Evolutionary conservation across 192 early-diverging fungal genomes (phyloP).

Genomic region (Helicostylum pulchrum): DNA sequence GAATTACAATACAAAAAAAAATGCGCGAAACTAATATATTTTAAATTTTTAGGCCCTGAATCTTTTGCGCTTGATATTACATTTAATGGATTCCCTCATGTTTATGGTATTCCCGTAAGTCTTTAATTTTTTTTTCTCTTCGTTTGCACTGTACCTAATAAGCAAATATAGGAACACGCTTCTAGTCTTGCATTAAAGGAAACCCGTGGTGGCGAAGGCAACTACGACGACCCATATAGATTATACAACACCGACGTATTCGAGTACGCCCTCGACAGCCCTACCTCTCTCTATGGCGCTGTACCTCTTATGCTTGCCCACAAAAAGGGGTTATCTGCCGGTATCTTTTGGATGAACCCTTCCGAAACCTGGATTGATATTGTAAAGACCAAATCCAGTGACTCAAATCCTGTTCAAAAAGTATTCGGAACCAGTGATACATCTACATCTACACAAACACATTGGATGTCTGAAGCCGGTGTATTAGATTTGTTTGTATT

Average conservation of each 20-base stretch:
- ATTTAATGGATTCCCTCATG: constrained; percentile 81
- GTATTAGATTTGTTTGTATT: constrained; percentile 87
- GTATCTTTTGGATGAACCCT: constrained; percentile 88
- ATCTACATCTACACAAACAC: constrained; percentile 57
- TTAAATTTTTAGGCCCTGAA: constrained; percentile 66
- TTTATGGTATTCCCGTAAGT: constrained; percentile 87
- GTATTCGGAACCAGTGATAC: not conserved
- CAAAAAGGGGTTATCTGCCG: constrained; percentile 65
- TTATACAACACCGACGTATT: constrained; percentile 98
- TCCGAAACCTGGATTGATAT: constrained; percentile 99
- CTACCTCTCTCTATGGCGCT: constrained; percentile 96
- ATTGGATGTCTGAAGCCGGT: constrained; percentile 95
- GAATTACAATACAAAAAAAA: not conserved
- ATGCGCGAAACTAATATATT: not conserved
- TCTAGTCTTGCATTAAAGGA: constrained; percentile 80
- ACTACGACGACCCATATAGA: constrained; percentile 90
- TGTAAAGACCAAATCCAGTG: constrained; percentile 54
- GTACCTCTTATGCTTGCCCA: constrained; percentile 95
- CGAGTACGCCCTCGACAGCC: constrained; percentile 92
- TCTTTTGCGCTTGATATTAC: constrained; percentile 92
- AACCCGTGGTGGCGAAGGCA: constrained; percentile 71
- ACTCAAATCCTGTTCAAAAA: constrained; percentile 21
- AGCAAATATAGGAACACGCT: constrained; percentile 67
- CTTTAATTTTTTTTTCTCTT: not conserved
- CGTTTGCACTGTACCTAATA: no score